phyloP scores from a whole-genome alignment of 768 basidiomycete species.

The Tephrocybe rancida region DNA sequence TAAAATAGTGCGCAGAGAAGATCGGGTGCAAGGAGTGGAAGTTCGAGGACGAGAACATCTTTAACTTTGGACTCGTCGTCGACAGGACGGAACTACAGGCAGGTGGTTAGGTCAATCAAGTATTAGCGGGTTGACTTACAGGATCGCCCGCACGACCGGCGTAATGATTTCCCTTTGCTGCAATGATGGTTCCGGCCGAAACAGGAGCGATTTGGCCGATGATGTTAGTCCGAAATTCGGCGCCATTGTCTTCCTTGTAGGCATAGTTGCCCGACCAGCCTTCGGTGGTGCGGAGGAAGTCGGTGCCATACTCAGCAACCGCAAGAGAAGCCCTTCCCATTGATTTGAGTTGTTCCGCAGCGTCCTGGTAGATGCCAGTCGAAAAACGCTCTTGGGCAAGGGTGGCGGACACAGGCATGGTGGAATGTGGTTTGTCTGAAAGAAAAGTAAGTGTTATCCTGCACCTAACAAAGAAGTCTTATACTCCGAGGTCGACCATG shows the following conservation, averaged over 20 bases:
- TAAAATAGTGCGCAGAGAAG: no score
- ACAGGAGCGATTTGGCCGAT: not conserved
- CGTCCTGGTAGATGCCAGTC: not conserved
- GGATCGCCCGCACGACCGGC: not conserved
- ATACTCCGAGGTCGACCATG: no score
- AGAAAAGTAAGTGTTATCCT: no score
- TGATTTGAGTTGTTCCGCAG: not conserved
- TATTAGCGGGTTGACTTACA: not conserved
- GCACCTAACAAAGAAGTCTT: no score
- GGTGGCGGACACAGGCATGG: no score
- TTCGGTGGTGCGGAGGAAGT: not conserved
- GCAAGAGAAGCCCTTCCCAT: not conserved
- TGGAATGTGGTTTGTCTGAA: no score
- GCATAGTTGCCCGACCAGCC: constrained; percentile 1
- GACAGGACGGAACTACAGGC: no score
- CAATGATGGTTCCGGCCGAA: not conserved
- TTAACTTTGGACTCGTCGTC: no score
- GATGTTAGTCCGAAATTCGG: not conserved
- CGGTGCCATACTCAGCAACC: not conserved
- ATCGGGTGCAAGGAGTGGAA: no score
- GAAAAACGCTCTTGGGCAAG: not conserved
- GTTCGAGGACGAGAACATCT: no score
- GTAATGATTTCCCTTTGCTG: constrained; percentile 2
- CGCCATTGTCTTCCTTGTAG: not conserved
- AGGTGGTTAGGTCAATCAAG: no score